These are phyloP conservation scores for Rhamnella rubrinervis DNA, from an alignment of 331 rosid species.

Conservation along the genomic window DNA sequence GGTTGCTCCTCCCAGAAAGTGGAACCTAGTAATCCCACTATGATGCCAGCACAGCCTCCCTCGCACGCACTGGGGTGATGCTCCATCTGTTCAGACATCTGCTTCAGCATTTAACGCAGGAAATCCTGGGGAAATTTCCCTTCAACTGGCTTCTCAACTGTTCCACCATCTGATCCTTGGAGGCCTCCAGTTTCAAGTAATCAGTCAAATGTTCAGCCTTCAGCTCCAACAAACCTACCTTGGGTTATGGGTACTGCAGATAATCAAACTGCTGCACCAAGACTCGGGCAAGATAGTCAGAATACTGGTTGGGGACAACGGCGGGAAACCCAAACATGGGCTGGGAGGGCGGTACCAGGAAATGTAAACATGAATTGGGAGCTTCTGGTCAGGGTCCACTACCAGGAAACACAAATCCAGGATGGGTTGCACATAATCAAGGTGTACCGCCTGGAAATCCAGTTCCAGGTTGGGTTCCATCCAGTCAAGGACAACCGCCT, in stretches of 20 bases:
- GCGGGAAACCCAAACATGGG: constrained; percentile 49
- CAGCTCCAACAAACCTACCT: constrained; percentile 47
- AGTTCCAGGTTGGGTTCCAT: constrained; percentile 54
- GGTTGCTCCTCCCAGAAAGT: constrained; percentile 39
- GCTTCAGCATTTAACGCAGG: constrained; percentile 45
- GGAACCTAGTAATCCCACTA: constrained; percentile 51
- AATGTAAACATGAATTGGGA: constrained; percentile 64
- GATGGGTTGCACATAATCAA: constrained; percentile 68
- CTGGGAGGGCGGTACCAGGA: constrained; percentile 62
- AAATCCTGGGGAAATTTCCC: constrained; percentile 51
- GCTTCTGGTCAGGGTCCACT: constrained; percentile 43
- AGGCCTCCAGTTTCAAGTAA: constrained; percentile 62
- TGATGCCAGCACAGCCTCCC: constrained; percentile 51
- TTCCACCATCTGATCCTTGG: constrained; percentile 63
- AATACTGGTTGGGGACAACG: constrained; percentile 55
- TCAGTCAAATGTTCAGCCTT: constrained; percentile 55
- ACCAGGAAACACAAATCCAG: constrained; percentile 62
- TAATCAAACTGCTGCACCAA: constrained; percentile 33
- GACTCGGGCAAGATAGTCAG: constrained; percentile 45
- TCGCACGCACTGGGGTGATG: constrained; percentile 62
- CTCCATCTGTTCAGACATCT: constrained; percentile 51
- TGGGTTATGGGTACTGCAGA: constrained; percentile 62
- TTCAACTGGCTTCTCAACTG: constrained; percentile 37
- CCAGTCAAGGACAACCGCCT: constrained; percentile 54
- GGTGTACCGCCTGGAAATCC: constrained; percentile 51